Evolutionary conservation across 371 early-diverging fungal species (phyloP).

Genomic region (Rhizomucor pusillus): DNA sequence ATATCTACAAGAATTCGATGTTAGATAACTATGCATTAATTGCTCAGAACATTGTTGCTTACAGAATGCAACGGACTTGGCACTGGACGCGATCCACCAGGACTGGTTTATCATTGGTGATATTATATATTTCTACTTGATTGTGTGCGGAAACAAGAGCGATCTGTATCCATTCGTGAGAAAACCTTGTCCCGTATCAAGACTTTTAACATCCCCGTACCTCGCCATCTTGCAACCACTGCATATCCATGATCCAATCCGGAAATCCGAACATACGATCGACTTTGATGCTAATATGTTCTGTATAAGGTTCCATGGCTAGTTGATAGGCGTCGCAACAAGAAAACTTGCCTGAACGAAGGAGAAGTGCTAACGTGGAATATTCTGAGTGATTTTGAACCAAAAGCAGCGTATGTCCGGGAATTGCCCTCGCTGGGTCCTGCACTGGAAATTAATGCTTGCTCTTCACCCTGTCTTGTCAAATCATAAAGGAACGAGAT

Average conservation of each 20-base stretch:
- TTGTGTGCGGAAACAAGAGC: slow-evolving; percentile 80
- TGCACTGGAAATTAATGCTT: neutral
- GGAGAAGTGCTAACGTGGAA: too few species aligned
- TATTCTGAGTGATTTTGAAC: slow-evolving; percentile 33
- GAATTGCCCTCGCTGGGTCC: neutral
- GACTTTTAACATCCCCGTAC: slow-evolving; percentile 3
- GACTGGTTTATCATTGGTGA: slow-evolving; percentile 9
- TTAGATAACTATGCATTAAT: neutral
- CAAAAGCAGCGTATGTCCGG: slow-evolving; percentile 26
- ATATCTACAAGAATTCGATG: slow-evolving; percentile 34
- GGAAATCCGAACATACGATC: slow-evolving; percentile 20
- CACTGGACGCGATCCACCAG: slow-evolving; percentile 45
- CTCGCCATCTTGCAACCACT: slow-evolving; percentile 49
- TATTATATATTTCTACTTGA: slow-evolving; percentile 56
- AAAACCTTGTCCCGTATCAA: too few species aligned
- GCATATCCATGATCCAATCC: slow-evolving; percentile 74
- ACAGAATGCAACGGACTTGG: slow-evolving; percentile 61
- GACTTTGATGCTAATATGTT: neutral
- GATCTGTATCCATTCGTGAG: slow-evolving; percentile 16
- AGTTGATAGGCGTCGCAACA: neutral
- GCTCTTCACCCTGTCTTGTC: too few species aligned
- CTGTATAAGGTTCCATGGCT: slow-evolving; percentile 11
- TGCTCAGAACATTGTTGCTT: slow-evolving; percentile 4
- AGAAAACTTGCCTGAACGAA: too few species aligned
- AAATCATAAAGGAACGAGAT: too few species aligned